A percentile compares a stretch with the other conserved stretches of the same genome.
Conservation (phyloP, 2,329 filamentous ascomycete genomes). For the Arthroderma uncinatum region DNA sequence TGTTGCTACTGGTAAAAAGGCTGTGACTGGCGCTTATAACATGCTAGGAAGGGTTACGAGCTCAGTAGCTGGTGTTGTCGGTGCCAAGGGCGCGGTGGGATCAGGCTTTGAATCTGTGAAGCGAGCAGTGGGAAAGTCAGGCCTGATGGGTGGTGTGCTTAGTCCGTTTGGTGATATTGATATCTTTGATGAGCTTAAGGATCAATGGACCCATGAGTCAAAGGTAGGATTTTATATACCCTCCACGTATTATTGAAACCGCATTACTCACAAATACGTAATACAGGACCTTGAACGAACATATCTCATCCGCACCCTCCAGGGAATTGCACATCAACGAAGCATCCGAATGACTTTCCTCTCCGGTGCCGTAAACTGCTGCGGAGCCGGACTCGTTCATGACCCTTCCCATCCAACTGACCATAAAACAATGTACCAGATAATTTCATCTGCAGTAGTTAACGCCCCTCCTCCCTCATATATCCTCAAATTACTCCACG, state of each 20-base stretch:
- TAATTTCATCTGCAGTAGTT: slow-evolving; percentile 86
- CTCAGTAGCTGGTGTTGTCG: slow-evolving; percentile 88
- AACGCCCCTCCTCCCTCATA: slow-evolving; percentile 76
- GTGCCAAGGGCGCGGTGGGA: slow-evolving; percentile 82
- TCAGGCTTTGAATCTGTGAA: slow-evolving; percentile 92
- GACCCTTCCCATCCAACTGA: slow-evolving; percentile 83
- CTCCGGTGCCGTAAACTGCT: slow-evolving; percentile 78
- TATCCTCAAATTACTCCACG: slow-evolving; percentile 84
- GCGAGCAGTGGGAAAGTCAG: slow-evolving; percentile 88
- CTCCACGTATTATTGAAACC: not conserved
- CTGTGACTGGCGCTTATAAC: slow-evolving; percentile 92
- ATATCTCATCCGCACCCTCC: slow-evolving; percentile 88
- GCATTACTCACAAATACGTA: slow-evolving; percentile 7
- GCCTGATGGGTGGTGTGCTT: slow-evolving; percentile 88
- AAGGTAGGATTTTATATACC: slow-evolving; percentile 47
- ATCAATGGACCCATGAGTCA: slow-evolving; percentile 96
- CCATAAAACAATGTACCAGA: slow-evolving; percentile 99
- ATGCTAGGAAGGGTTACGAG: slow-evolving; percentile 89
- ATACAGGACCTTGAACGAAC: slow-evolving; percentile 77
- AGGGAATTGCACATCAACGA: slow-evolving; percentile 91
- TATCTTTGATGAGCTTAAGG: slow-evolving; percentile 82
- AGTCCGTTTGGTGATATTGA: slow-evolving; percentile 96
- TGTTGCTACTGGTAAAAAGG: slow-evolving; percentile 89
- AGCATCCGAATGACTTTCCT: slow-evolving; percentile 94
- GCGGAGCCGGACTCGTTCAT: slow-evolving; percentile 85